phyloP scores from a whole-genome alignment of 345 rosid genomes.

The Mangifera indica region DNA sequence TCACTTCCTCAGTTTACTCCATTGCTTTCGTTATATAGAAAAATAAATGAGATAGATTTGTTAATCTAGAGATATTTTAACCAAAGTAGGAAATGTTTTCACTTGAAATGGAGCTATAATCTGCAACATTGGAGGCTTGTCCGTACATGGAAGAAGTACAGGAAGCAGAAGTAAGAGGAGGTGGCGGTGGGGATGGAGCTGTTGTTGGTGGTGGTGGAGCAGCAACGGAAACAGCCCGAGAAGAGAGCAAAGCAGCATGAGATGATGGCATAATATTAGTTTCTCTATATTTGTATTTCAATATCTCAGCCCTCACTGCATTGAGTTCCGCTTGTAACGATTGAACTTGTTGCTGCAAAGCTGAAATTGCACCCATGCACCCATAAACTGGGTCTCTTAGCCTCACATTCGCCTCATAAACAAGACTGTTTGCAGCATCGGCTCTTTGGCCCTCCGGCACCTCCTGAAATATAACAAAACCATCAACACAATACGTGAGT shows the following conservation, averaged over 20 bases:
- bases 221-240: slow-evolving; percentile 58
- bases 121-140: slow-evolving; percentile 35
- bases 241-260: slow-evolving; percentile 51
- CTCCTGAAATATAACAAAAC: slow-evolving; percentile 44
- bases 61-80: slow-evolving; percentile 29
- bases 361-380: slow-evolving; percentile 95
- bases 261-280: slow-evolving; percentile 48
- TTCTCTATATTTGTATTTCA: slow-evolving; percentile 78
- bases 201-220: slow-evolving; percentile 37
- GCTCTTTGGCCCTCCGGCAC: slow-evolving; percentile 83
- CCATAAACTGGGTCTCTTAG: slow-evolving; percentile 95
- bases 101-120: slow-evolving; percentile 59
- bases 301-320: slow-evolving; percentile 71
- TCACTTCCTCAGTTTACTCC: slow-evolving; percentile 30
- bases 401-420: slow-evolving; percentile 93
- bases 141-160: slow-evolving; percentile 60
- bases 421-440: slow-evolving; percentile 88
- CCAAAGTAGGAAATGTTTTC: slow-evolving; percentile 75
- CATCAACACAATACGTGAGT: neutral
- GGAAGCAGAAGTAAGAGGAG: slow-evolving; percentile 39
- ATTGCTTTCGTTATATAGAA: slow-evolving; percentile 25
- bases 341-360: slow-evolving; percentile 88
- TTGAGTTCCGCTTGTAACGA: slow-evolving; percentile 72
- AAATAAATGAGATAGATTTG: slow-evolving; percentile 37
- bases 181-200: slow-evolving; percentile 13